Conservation (phyloP, 495 filamentous ascomycete genomes). For the Hypoxylon fragiforme region DNA sequence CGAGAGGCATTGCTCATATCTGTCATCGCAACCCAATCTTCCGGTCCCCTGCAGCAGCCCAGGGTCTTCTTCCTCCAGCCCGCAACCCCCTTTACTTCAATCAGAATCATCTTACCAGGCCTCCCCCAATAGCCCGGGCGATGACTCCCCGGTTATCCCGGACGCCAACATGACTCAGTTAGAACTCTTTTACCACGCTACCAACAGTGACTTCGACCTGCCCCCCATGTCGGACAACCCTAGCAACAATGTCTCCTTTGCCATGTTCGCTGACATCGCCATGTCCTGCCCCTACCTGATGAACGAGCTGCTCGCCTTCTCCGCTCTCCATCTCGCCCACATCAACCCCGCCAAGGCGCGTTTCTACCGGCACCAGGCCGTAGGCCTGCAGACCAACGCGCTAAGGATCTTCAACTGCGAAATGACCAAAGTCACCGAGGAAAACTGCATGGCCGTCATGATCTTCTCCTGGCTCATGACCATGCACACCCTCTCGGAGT, state of each 20-base stretch:
- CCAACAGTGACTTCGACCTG: constrained; percentile 13
- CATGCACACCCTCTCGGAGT: constrained; percentile 18
- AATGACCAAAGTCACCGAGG: constrained; percentile 26
- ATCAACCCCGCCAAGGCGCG: constrained; percentile 32
- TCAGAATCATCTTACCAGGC: constrained; percentile 7
- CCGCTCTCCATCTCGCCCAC: constrained; percentile 49
- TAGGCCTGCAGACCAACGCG: constrained; percentile 54
- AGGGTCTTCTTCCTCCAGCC: constrained; percentile 3
- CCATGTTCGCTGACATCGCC: constrained; percentile 8
- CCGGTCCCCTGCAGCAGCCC: background rate
- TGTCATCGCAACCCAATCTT: constrained; percentile 13
- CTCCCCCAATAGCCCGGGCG: constrained; percentile 6
- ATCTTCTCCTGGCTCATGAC: constrained; percentile 19
- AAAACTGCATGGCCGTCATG: constrained; percentile 19
- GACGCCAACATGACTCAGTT: constrained; percentile 25
- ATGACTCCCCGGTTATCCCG: constrained; percentile 9
- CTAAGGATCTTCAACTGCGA: constrained; percentile 48
- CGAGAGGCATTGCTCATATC: constrained; percentile 18
- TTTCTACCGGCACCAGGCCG: constrained; percentile 49
- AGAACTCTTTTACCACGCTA: constrained; percentile 18
- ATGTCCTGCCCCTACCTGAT: constrained; percentile 38
- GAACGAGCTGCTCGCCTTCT: constrained; percentile 50
- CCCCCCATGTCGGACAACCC: constrained; percentile 5
- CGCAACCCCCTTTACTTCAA: background rate
- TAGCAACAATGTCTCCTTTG: background rate